Evolutionary conservation across 257 asterid genomes (phyloP), one percentile per base, ranked within the genome.

Genomic region (Fraxinus pennsylvanica): DNA sequence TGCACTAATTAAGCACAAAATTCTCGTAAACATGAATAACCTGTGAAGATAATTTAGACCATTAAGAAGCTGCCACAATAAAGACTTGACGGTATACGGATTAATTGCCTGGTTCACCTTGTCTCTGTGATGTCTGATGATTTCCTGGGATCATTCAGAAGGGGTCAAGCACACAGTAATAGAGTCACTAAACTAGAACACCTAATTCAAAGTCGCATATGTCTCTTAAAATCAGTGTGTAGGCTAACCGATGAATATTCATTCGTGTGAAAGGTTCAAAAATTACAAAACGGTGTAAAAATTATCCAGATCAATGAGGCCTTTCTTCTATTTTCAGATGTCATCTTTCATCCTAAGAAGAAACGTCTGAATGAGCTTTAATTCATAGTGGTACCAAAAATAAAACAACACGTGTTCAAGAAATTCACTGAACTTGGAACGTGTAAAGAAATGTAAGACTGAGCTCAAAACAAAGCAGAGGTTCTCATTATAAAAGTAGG

Each of bases 1-100:
- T 43, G 57, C 50, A 72, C 35, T 76, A 52, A 74, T 27, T 68
- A 36, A 73, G 80, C 77, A 76, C 39, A n/a, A 72, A 74, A 73
- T 25, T 54, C 61, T 52, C 54, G 29, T 65, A 72, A 78, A 70
- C 41, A 78, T 47, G 73, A 69, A 82, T 82, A 75, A 87, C 99
- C 98, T 93, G 91, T 95, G 99, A 83, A 95, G 99, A 85, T 93
- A 95, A 78, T 90, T 90, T 71, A 95, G 89, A 76, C 99, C 99
- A 85, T 95, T 95, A 82, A 95, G 97, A 87, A 95, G 97, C 92
- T 95, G 99, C 99, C 99, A 95, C 84, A 95, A 85, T 82, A 95
- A 81, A 25, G 98, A 92, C 92, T 95, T 95, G 74, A 88, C 75
- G 68, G 97, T 91, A 81, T 93, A 93, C 71, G 76, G 95, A 83